Evolutionary conservation across 2,329 filamentous ascomycete genomes (phyloP).

Genomic region (Allantophomopsis lycopodina): DNA sequence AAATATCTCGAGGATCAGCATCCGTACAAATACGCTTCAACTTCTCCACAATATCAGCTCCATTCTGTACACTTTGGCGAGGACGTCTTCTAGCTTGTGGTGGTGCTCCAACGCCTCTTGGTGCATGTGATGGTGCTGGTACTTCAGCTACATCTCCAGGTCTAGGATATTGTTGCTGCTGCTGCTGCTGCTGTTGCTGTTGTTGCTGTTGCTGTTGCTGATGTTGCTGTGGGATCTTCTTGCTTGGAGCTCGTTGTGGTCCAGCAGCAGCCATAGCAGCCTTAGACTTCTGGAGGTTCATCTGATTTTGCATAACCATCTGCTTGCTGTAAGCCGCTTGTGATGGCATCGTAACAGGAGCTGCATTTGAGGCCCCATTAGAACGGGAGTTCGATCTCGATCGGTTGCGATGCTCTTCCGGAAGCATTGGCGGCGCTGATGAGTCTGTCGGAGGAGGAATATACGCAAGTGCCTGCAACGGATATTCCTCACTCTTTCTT

Average conservation of each 20-base stretch:
- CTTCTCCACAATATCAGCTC: conserved; percentile 68
- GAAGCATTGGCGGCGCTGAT: conserved; percentile 35
- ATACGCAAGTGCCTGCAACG: conserved; percentile 15
- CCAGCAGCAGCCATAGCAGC: conserved; percentile 63
- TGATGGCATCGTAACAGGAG: conserved; percentile 27
- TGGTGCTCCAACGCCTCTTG: conserved; percentile 32
- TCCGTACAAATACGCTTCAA: conserved; percentile 83
- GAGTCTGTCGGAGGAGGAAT: conserved; percentile 9
- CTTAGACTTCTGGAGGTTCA: conserved; percentile 63
- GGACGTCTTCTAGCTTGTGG: conserved; percentile 59
- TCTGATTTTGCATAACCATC: conserved; percentile 43
- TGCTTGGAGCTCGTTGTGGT: conserved; percentile 60
- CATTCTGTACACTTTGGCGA: conserved; percentile 64
- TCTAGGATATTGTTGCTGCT: conserved; percentile 31
- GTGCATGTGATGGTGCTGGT: conserved; percentile 19
- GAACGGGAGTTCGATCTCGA: conserved; percentile 55
- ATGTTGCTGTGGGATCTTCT: conserved; percentile 39
- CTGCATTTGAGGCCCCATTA: conserved; percentile 33
- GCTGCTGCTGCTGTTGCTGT: conserved; percentile 35
- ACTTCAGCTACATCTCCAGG: conserved; percentile 22
- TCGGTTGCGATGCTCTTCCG: conserved; percentile 51
- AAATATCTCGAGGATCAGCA: conserved; percentile 79
- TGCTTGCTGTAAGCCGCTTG: conserved; percentile 2
- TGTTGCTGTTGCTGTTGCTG: conserved; percentile 40
- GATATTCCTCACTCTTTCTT: conserved; percentile 40